Evolutionary conservation across 129 eudicot species (phyloP).

Genomic region (Silybum marianum): DNA sequence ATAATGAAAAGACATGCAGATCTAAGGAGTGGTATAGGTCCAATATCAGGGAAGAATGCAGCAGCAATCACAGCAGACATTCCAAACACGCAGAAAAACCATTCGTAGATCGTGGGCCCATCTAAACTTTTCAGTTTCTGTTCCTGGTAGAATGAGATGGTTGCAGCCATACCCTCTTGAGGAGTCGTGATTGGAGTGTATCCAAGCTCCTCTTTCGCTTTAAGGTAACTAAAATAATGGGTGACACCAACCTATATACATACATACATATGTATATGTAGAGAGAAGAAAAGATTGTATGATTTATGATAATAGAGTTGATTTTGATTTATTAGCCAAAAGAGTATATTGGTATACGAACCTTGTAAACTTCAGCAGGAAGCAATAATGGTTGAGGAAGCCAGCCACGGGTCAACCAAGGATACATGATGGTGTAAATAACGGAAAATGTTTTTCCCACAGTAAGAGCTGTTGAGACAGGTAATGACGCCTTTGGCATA

Average conservation of each 20-base stretch:
- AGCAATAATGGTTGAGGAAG: conserved; percentile 89
- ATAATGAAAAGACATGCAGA: conserved; percentile 47
- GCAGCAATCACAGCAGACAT: conserved; percentile 64
- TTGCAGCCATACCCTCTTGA: conserved; percentile 75
- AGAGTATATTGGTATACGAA: conserved; percentile 18
- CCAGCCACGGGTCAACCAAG: conserved; percentile 68
- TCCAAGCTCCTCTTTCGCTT: conserved; percentile 81
- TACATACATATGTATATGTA: background rate
- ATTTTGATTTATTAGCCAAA: background rate
- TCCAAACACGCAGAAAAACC: conserved; percentile 68
- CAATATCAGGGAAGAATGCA: conserved; percentile 68
- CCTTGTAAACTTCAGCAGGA: conserved; percentile 97
- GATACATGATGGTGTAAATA: conserved; percentile 69
- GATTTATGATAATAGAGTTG: background rate
- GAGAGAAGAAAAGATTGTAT: background rate
- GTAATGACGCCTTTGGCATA: conserved; percentile 61
- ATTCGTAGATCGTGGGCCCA: conserved; percentile 71
- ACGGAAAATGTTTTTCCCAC: conserved; percentile 62
- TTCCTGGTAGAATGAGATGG: conserved; percentile 75
- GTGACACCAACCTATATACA: conserved; percentile 75
- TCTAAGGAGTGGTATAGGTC: conserved; percentile 62
- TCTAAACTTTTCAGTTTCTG: conserved; percentile 60
- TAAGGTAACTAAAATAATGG: conserved; percentile 73
- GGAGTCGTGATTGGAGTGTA: conserved; percentile 76
- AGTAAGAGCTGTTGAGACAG: conserved; percentile 65